These are phyloP conservation scores for Aspergillus transmontanensis DNA, from an alignment of 2,329 filamentous ascomycete species.

Conservation along the genomic window DNA sequence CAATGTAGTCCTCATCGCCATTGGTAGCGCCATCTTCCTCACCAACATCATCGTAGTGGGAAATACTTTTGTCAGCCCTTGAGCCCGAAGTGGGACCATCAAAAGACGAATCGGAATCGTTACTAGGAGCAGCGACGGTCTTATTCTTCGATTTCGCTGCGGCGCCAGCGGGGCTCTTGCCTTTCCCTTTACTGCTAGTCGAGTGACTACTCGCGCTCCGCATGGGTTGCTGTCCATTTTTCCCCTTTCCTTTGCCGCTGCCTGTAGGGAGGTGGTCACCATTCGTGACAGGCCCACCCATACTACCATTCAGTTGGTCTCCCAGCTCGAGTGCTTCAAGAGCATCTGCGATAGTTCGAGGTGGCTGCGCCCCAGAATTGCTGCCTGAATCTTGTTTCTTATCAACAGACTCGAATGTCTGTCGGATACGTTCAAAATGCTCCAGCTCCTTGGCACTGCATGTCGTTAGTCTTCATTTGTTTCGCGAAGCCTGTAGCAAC, in stretches of 20 bases:
- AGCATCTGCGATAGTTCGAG: conserved; percentile 41
- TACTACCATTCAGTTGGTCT: conserved; percentile 18
- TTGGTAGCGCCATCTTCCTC: conserved; percentile 30
- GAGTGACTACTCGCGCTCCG: conserved; percentile 36
- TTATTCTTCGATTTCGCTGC: conserved; percentile 34
- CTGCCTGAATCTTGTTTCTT: conserved; percentile 41
- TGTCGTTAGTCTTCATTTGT: conserved; percentile 26
- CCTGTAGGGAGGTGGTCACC: conserved; percentile 25
- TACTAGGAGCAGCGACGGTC: conserved; percentile 34
- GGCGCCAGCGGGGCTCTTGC: conserved; percentile 11
- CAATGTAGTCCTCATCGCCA: conserved; percentile 42
- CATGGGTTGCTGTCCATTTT: conserved; percentile 27
- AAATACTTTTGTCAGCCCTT: conserved; percentile 1
- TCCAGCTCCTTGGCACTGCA: conserved; percentile 80
- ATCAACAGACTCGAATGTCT: conserved; percentile 71
- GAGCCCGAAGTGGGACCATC: conserved; percentile 21
- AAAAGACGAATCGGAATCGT: conserved; percentile 35
- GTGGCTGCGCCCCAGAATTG: conserved; percentile 15
- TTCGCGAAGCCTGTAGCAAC: background rate
- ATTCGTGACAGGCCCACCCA: conserved; percentile 29
- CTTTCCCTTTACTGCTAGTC: conserved; percentile 32
- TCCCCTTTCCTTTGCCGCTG: conserved; percentile 36
- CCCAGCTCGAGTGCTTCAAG: conserved; percentile 38
- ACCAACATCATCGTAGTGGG: conserved; percentile 20
- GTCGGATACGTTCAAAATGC: conserved; percentile 85